Evolutionary conservation across 805 yeast genomes (phyloP).

Genomic region (Priceomyces melissophilus): DNA sequence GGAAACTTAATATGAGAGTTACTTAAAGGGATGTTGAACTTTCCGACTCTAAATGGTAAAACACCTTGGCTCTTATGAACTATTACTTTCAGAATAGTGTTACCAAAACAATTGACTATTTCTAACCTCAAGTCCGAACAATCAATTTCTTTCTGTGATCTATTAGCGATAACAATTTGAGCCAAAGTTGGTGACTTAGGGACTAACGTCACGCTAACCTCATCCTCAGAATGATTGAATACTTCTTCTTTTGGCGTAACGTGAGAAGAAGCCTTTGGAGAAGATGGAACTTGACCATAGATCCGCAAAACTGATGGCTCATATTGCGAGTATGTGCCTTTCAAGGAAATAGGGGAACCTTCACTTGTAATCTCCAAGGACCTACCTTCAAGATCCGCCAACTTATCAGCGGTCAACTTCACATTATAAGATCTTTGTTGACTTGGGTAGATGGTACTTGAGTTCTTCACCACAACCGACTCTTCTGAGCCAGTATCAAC

Average conservation of each 20-base stretch:
- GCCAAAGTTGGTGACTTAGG: conserved; percentile 31
- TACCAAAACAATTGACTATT: conserved; percentile 27
- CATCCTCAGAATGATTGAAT: conserved; percentile 1
- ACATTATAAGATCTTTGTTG: conserved; percentile 27
- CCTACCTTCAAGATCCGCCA: conserved; percentile 14
- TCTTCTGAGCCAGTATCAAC: conserved; percentile 12
- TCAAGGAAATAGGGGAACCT: conserved; percentile 12
- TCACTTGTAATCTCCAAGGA: conserved; percentile 17
- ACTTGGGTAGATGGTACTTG: conserved; percentile 21
- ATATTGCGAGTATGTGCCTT: conserved; percentile 11
- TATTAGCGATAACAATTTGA: conserved; percentile 30
- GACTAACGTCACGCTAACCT: conserved; percentile 18
- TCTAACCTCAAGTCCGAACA: conserved; percentile 28
- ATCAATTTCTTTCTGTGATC: conserved; percentile 20
- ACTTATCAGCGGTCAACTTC: conserved; percentile 10
- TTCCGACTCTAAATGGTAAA: conserved; percentile 25
- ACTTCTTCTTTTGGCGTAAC: background rate
- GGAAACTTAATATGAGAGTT: conserved; percentile 33
- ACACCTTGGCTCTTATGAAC: conserved; percentile 32
- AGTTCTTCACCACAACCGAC: conserved; percentile 19
- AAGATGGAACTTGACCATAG: background rate
- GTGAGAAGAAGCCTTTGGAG: background rate
- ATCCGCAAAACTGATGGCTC: conserved; percentile 1
- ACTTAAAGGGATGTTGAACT: conserved; percentile 31
- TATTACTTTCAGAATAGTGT: conserved; percentile 21